Base-by-base conservation (phyloP, 2,329 filamentous ascomycete genomes). In the Arthrobotrys pseudoclavata region DNA sequence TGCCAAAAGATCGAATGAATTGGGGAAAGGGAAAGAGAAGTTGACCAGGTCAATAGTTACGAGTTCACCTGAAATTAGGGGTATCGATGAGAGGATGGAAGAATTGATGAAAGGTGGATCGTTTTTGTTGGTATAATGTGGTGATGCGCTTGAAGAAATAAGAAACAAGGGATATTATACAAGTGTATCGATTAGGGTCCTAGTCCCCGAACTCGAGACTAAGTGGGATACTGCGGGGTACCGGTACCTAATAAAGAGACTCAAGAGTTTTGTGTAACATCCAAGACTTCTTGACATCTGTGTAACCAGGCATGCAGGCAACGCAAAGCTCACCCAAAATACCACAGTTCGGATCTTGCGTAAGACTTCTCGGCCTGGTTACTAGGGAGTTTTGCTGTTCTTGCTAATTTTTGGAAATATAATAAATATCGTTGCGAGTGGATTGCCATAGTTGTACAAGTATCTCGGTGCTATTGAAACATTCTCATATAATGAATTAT, bases 51-150 rank as follows among this genome's bases (percentile, higher is more conserved):
- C 42, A 20, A 2, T n/a, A 2, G 4, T 24, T 24, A 13, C 20
- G 4, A 7, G 31, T 20, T 13, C 66, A 29, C 24, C 22, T 13
- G 60, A 72, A 6, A 29, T 40, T 9, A 2, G 42, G 6, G 22
- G 31, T 2, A 40, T 53, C 10, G 48, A 48, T 20, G 57, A 60
- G n/a, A 20, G 45, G 40, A 26, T 64, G 37, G 37, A 37, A 3
- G 26, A 47, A 22, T n/a, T 72, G 37, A 57, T 45, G 22, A 55
- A 37, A 22, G 1, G 34, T 15, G 69, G 60, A 10, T 57, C 69
- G 1, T 72, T 72, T 40, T 60, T 55, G 20, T 24, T 71, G 7
- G 3, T 34, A 7, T 71, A 47, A 63, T n/a, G n/a, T 42, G 29
- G 20, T 2, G 3, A 18, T n/a, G 20, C 29, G 9, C 15, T 10